Conservation (phyloP, 495 filamentous ascomycete genomes). For the Cairneyella variabilis region DNA sequence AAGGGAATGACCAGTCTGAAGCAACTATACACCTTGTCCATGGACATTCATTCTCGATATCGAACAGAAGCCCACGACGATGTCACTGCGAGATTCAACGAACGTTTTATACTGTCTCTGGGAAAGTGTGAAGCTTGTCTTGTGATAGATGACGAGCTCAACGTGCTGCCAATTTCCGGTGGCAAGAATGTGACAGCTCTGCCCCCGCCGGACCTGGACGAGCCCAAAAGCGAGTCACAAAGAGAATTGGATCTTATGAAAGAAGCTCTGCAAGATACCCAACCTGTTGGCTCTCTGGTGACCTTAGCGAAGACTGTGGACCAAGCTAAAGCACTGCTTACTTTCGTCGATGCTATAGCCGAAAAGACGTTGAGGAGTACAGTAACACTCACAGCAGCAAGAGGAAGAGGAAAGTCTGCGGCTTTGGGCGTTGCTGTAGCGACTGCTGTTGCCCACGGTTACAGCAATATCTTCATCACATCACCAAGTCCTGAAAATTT, state of each 20-base stretch:
- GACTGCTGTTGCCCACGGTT: slow-evolving; percentile 90
- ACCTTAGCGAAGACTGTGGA: slow-evolving; percentile 85
- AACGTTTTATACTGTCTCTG: slow-evolving; percentile 92
- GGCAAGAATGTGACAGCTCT: slow-evolving; percentile 87
- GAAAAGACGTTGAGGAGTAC: slow-evolving; percentile 95
- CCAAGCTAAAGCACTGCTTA: slow-evolving; percentile 91
- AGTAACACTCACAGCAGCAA: slow-evolving; percentile 86
- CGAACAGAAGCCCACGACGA: slow-evolving; percentile 95
- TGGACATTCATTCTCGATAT: slow-evolving; percentile 97
- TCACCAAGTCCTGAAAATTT: slow-evolving; percentile 97
- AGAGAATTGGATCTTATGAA: slow-evolving; percentile 85
- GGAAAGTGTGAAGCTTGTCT: slow-evolving; percentile 92
- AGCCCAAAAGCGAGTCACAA: slow-evolving; percentile 58
- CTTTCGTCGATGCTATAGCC: slow-evolving; percentile 92
- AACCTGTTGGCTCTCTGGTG: slow-evolving; percentile 80
- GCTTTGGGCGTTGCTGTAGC: slow-evolving; percentile 92
- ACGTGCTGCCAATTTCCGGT: slow-evolving; percentile 95
- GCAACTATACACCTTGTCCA: slow-evolving; percentile 93
- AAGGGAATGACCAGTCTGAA: slow-evolving; percentile 98
- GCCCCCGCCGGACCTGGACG: slow-evolving; percentile 66
- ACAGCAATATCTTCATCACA: slow-evolving; percentile 99
- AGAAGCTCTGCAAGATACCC: slow-evolving; percentile 76
- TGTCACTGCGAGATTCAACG: slow-evolving; percentile 95
- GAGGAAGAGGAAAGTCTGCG: slow-evolving; percentile 96
- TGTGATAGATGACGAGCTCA: slow-evolving; percentile 96